Percentiles rank a stretch among this genome's conserved stretches.
Conservation (phyloP, 768 basidiomycete species). For the Serpula lacrymans region DNA sequence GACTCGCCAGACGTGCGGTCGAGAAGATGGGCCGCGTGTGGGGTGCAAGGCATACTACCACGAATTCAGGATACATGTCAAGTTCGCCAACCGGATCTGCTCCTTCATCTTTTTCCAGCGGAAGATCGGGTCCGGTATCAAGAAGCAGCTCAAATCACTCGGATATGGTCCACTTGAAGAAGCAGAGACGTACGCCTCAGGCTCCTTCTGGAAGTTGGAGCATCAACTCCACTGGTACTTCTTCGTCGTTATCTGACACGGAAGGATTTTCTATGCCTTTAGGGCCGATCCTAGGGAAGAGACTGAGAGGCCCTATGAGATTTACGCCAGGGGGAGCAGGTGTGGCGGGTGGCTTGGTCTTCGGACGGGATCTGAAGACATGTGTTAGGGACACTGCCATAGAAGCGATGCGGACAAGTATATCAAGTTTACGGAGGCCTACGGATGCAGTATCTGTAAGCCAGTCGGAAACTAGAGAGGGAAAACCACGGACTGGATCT, state of each 20-base stretch:
- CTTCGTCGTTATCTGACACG: constrained; percentile 44
- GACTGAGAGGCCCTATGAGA: constrained; percentile 53
- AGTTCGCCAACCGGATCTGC: constrained; percentile 43
- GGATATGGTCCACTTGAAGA: constrained; percentile 27
- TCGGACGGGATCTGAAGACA: constrained; percentile 54
- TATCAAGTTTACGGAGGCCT: no score
- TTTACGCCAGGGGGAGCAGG: constrained; percentile 30
- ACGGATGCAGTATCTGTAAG: no score
- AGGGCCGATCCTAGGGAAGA: constrained; percentile 52
- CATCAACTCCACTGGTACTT: constrained; percentile 42
- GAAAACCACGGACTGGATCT: constrained; percentile 13
- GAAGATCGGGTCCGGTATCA: constrained; percentile 28
- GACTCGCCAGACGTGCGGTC: constrained; percentile 72
- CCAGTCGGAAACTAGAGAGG: neutral
- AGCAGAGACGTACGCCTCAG: constrained; percentile 52
- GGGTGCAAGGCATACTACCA: constrained; percentile 39
- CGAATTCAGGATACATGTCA: constrained; percentile 43
- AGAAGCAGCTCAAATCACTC: constrained; percentile 41
- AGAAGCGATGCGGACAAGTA: constrained; percentile 13
- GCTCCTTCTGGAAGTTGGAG: constrained; percentile 60
- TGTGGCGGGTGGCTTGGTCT: constrained; percentile 53
- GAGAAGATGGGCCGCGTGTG: constrained; percentile 72
- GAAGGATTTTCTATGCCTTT: constrained; percentile 39
- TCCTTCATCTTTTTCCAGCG: constrained; percentile 33
- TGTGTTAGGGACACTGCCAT: constrained; percentile 60